phyloP scores from a whole-genome alignment of 1,284 basidiomycete species.

The Microbotryum violaceum region DNA sequence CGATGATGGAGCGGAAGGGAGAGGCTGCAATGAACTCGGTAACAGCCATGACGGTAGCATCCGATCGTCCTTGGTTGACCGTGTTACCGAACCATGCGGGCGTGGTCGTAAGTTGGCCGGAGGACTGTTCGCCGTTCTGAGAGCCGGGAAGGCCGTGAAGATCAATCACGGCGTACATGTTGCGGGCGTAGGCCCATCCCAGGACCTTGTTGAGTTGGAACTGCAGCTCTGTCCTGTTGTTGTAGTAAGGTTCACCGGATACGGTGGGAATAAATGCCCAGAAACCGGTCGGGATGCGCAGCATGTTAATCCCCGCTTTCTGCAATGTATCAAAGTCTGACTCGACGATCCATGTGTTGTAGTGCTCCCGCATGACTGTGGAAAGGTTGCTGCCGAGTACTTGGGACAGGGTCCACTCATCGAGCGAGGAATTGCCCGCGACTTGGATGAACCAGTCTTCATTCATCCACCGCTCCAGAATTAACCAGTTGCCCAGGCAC shows the following conservation, averaged over 20 bases:
- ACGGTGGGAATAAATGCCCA: slow-evolving; percentile 36
- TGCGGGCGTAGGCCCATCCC: slow-evolving; percentile 51
- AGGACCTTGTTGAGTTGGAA: slow-evolving; percentile 30
- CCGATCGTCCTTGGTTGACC: slow-evolving; percentile 31
- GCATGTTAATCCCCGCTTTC: slow-evolving; percentile 36
- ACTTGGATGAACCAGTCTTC: slow-evolving; percentile 42
- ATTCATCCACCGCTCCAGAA: slow-evolving; percentile 40
- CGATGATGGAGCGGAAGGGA: slow-evolving; percentile 35
- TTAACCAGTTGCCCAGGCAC: slow-evolving; percentile 22
- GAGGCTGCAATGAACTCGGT: slow-evolving; percentile 32
- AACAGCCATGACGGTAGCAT: slow-evolving; percentile 33
- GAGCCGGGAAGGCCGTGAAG: slow-evolving; percentile 45
- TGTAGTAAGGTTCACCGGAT: slow-evolving; percentile 35
- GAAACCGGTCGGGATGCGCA: slow-evolving; percentile 43
- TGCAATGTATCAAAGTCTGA: slow-evolving; percentile 40
- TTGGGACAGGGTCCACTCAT: slow-evolving; percentile 41
- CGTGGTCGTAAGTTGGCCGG: slow-evolving; percentile 24
- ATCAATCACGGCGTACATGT: slow-evolving; percentile 44
- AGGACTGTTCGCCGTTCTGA: slow-evolving; percentile 40
- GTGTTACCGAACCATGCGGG: slow-evolving; percentile 11
- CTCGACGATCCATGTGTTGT: slow-evolving; percentile 42
- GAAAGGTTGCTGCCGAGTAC: slow-evolving; percentile 13
- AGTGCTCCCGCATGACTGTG: slow-evolving; percentile 37
- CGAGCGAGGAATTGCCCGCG: slow-evolving; percentile 37
- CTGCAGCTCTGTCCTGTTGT: slow-evolving; percentile 28